Evolutionary conservation across 2,329 filamentous ascomycete species (phyloP).

Genomic region (Thielaviopsis punctulata): DNA sequence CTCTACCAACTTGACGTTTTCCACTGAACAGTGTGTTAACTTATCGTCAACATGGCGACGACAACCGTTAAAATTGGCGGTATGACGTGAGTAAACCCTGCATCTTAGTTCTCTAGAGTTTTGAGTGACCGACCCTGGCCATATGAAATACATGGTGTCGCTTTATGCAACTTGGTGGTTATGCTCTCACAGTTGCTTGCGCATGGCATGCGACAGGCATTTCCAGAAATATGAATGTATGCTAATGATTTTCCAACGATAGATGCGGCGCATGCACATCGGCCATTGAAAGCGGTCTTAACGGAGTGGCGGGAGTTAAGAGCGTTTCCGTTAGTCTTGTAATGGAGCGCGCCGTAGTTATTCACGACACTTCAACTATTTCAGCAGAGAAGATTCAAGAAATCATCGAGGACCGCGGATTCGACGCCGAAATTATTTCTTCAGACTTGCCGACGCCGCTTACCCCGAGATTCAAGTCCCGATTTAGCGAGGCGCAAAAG

Average conservation of each 20-base stretch:
- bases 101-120: slow-evolving; percentile 1
- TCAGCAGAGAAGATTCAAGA: slow-evolving; percentile 62
- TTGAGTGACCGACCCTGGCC: neutral
- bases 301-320: slow-evolving; percentile 61
- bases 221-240: neutral
- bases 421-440: slow-evolving; percentile 77
- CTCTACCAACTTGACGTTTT: neutral
- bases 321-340: slow-evolving; percentile 84
- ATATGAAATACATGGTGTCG: no score
- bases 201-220: neutral
- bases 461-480: slow-evolving; percentile 18
- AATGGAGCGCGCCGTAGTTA: slow-evolving; percentile 87
- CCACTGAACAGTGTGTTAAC: neutral
- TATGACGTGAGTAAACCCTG: slow-evolving; percentile 45
- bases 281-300: slow-evolving; percentile 84
- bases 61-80: slow-evolving; percentile 84
- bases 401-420: slow-evolving; percentile 80
- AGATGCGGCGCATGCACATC: slow-evolving; percentile 82
- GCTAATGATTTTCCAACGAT: neutral
- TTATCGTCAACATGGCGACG: slow-evolving; percentile 54
- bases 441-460: slow-evolving; percentile 51
- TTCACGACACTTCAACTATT: slow-evolving; percentile 65
- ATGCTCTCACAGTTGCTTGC: neutral
- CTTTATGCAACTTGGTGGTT: neutral
- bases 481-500: slow-evolving; percentile 8